phyloP scores from a whole-genome alignment of 2,329 filamentous ascomycete species.

The Magnaporthiopsis rhizophila region DNA sequence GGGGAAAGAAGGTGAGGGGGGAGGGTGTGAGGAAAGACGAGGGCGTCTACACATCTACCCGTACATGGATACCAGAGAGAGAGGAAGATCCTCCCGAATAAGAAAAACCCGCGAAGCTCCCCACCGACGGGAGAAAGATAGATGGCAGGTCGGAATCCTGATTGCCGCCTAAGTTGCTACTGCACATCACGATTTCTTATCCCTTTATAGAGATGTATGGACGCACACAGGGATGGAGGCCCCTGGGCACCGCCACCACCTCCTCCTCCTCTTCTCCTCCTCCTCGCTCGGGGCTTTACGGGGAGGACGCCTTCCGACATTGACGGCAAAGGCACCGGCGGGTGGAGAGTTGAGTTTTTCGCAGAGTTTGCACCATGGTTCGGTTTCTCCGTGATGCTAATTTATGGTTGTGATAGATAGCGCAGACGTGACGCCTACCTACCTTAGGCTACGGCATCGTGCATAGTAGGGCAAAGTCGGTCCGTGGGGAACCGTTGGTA shows the following conservation, averaged over 20 bases:
- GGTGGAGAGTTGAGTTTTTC: neutral
- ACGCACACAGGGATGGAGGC: neutral
- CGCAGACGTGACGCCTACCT: too few relatives aligned
- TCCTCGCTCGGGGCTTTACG: too few relatives aligned
- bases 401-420: too few relatives aligned
- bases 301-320: neutral
- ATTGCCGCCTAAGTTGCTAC: neutral
- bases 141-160: neutral
- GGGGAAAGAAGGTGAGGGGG: neutral
- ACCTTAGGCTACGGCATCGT: neutral
- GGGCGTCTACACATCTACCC: too few relatives aligned
- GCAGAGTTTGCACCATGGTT: neutral
- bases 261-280: too few relatives aligned
- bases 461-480: neutral
- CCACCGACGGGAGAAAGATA: neutral
- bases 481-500: neutral
- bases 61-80: too few relatives aligned
- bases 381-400: neutral
- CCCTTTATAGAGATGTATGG: too few relatives aligned
- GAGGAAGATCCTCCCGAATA: too few relatives aligned
- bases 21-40: neutral
- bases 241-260: too few relatives aligned
- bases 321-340: too few relatives aligned
- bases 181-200: neutral
- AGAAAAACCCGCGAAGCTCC: neutral